Conservation (phyloP, 2,329 filamentous ascomycete genomes). For the Drechslerella dactyloides region DNA sequence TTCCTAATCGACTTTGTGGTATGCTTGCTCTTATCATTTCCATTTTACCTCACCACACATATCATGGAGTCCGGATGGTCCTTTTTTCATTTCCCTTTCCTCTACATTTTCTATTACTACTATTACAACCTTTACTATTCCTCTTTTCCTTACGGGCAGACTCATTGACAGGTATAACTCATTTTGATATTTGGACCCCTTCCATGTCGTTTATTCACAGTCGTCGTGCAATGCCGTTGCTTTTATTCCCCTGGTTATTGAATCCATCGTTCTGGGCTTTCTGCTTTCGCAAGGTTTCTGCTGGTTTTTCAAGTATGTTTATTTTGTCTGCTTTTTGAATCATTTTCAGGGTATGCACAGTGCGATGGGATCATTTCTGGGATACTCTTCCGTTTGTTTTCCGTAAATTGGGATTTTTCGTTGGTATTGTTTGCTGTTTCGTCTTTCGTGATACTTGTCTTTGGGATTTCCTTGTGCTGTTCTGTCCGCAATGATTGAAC, state of each 20-base stretch:
- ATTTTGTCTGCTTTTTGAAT: conserved; percentile 24
- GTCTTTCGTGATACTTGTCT: conserved; percentile 32
- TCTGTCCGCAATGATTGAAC: neutral
- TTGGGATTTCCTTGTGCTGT: conserved; percentile 16
- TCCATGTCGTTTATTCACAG: conserved; percentile 5
- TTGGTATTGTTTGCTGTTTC: conserved; percentile 14
- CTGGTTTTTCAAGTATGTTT: conserved; percentile 1
- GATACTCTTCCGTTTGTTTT: conserved; percentile 17
- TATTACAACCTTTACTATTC: conserved; percentile 23
- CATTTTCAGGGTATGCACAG: conserved; percentile 48
- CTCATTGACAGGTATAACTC: conserved; percentile 49
- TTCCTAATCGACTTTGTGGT: neutral
- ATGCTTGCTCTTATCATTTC: conserved; percentile 14
- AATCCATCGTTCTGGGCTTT: conserved; percentile 37
- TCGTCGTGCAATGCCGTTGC: conserved; percentile 26
- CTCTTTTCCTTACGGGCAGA: conserved; percentile 35
- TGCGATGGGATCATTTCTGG: conserved; percentile 43
- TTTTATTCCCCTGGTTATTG: conserved; percentile 26
- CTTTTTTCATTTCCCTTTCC: conserved; percentile 26
- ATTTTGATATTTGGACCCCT: conserved; percentile 36
- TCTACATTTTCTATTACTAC: conserved; percentile 12
- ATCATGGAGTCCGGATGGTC: conserved; percentile 48
- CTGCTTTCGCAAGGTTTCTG: conserved; percentile 14
- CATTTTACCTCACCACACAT: conserved; percentile 47
- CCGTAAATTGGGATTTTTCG: conserved; percentile 43